Percentiles rank a stretch among this genome's conserved stretches.
Evolutionary conservation across 1,284 basidiomycete genomes (phyloP).

Genomic region (Mycena citricolor): DNA sequence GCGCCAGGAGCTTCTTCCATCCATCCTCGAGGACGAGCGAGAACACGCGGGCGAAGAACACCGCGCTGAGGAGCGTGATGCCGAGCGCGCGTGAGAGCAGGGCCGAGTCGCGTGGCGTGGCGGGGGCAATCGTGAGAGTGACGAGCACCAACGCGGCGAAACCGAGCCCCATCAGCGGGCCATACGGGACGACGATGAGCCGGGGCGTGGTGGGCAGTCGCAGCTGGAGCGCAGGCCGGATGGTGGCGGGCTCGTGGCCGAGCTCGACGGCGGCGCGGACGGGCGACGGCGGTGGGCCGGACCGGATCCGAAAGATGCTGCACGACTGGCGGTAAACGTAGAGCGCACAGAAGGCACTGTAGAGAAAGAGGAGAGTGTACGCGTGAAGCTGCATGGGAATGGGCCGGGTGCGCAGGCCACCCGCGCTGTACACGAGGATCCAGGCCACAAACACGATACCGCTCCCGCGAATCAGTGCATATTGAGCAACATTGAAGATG

Average conservation of each 20-base stretch:
- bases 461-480: slow-evolving; percentile 1
- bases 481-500: slow-evolving; percentile 9
- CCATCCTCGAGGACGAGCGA: slow-evolving; percentile 20
- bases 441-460: not conserved
- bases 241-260: too few relatives aligned
- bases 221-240: slow-evolving; percentile 12
- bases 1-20: slow-evolving; percentile 1
- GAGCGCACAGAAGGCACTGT: slow-evolving; percentile 1
- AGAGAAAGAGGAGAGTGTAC: not conserved
- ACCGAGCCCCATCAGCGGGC: slow-evolving; percentile 15
- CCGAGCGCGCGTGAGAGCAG: slow-evolving; percentile 9
- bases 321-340: slow-evolving; percentile 3
- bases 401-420: not conserved
- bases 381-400: not conserved
- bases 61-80: slow-evolving; percentile 10
- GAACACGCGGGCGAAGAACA: slow-evolving; percentile 17
- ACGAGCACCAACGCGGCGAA: slow-evolving; percentile 18
- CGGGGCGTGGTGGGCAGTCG: slow-evolving; percentile 10
- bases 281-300: not conserved
- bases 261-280: too few relatives aligned
- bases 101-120: slow-evolving; percentile 5
- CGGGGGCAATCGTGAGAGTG: slow-evolving; percentile 13
- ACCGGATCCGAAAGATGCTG: too few relatives aligned
- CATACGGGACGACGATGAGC: slow-evolving; percentile 20
- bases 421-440: not conserved